phyloP scores from a whole-genome alignment of 768 basidiomycete species.

The Boletellus ananiceps region DNA sequence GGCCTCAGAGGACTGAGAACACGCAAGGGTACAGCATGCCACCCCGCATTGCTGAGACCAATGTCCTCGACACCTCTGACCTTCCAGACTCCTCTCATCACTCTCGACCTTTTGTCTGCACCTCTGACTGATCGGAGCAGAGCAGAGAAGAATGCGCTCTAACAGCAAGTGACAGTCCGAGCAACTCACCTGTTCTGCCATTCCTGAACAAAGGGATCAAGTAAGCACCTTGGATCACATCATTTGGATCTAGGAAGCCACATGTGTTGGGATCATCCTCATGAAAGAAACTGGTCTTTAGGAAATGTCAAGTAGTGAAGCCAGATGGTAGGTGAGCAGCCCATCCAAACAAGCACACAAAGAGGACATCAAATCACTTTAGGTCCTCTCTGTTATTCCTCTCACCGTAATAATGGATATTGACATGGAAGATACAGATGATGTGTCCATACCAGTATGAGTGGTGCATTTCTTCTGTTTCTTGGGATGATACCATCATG shows the following conservation, averaged over 20 bases:
- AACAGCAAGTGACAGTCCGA: neutral
- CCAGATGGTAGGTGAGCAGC: neutral
- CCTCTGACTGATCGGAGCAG: too few relatives aligned
- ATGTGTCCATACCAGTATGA: neutral
- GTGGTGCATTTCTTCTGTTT: neutral
- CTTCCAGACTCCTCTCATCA: too few relatives aligned
- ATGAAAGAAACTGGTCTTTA: neutral
- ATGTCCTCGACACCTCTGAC: too few relatives aligned
- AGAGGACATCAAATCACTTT: too few relatives aligned
- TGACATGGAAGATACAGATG: slow-evolving; percentile 11
- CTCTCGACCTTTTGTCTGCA: too few relatives aligned
- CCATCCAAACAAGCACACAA: neutral
- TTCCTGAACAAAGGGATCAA: neutral
- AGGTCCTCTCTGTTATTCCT: too few relatives aligned
- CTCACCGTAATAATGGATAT: neutral
- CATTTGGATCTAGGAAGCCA: neutral
- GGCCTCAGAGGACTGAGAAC: too few relatives aligned
- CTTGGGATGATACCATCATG: neutral
- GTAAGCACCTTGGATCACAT: neutral
- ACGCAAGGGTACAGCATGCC: too few relatives aligned
- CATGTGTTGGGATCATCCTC: neutral
- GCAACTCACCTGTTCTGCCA: neutral
- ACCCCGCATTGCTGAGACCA: too few relatives aligned
- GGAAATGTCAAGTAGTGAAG: neutral
- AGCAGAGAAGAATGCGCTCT: too few relatives aligned